phyloP scores from a whole-genome alignment of 805 yeast genomes.

The Diddensiella caesifluorescens region DNA sequence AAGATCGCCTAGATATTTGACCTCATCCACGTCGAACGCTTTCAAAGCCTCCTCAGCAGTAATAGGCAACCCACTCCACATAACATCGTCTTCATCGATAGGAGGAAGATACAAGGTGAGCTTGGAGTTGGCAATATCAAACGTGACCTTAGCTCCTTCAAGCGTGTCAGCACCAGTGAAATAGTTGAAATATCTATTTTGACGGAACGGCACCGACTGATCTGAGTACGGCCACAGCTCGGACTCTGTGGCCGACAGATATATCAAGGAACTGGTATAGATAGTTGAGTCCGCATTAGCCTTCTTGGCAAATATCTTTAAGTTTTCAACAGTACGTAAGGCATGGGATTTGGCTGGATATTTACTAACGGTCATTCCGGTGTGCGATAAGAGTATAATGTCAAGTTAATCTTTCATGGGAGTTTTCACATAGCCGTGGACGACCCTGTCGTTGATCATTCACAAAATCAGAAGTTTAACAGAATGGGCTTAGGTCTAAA shows the following conservation, averaged over 20 bases:
- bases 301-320: slow-evolving; percentile 33
- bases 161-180: slow-evolving; percentile 69
- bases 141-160: slow-evolving; percentile 70
- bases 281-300: slow-evolving; percentile 44
- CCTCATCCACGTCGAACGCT: slow-evolving; percentile 77
- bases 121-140: slow-evolving; percentile 46
- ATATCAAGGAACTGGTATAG: slow-evolving; percentile 34
- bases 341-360: slow-evolving; percentile 87
- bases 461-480: no score
- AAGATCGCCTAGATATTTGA: slow-evolving; percentile 55
- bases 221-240: slow-evolving; percentile 72
- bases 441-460: no score
- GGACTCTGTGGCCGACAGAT: slow-evolving; percentile 27
- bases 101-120: slow-evolving; percentile 75
- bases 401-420: no score
- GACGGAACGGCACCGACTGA: slow-evolving; percentile 72
- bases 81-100: slow-evolving; percentile 79
- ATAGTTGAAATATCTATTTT: slow-evolving; percentile 86
- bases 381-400: not conserved
- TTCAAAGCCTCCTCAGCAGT: slow-evolving; percentile 56
- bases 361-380: slow-evolving; percentile 32
- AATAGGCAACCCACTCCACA: slow-evolving; percentile 94
- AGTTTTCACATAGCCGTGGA: no score
- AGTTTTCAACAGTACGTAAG: slow-evolving; percentile 23
- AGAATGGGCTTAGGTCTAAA: no score